Evolutionary conservation across 225 moss, liverwort and hornwort species (phyloP).

Genomic region (Rhytidiadelphus loreus): DNA sequence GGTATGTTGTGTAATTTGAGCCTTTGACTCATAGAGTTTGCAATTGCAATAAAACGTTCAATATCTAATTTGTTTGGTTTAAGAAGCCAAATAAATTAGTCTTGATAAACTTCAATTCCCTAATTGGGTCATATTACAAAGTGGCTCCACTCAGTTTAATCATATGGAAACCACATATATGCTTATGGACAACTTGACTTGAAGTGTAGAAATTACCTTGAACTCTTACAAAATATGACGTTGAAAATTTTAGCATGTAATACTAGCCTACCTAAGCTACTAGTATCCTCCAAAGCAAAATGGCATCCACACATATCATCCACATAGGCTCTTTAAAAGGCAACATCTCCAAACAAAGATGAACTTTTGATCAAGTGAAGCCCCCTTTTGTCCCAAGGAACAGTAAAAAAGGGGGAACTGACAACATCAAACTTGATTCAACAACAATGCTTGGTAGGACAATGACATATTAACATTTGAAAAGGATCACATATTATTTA

Average conservation of each 20-base stretch:
- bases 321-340: neutral
- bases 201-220: neutral
- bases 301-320: neutral
- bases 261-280: neutral
- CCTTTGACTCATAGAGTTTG: neutral
- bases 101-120: rapidly evolving
- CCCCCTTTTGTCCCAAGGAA: neutral
- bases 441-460: rapidly evolving
- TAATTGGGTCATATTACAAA: no score
- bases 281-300: no score
- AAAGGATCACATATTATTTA: neutral
- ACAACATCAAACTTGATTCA: neutral
- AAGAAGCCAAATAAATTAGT: neutral
- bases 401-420: no score
- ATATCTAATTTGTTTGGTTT: neutral
- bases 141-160: neutral
- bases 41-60: neutral
- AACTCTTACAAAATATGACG: no score
- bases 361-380: neutral
- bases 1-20: neutral
- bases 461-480: neutral
- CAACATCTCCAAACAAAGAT: neutral
- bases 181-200: neutral
- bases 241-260: neutral
- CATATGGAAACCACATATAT: no score